Conservation (phyloP, 495 filamentous ascomycete genomes). For the Hamigera avellanea region DNA sequence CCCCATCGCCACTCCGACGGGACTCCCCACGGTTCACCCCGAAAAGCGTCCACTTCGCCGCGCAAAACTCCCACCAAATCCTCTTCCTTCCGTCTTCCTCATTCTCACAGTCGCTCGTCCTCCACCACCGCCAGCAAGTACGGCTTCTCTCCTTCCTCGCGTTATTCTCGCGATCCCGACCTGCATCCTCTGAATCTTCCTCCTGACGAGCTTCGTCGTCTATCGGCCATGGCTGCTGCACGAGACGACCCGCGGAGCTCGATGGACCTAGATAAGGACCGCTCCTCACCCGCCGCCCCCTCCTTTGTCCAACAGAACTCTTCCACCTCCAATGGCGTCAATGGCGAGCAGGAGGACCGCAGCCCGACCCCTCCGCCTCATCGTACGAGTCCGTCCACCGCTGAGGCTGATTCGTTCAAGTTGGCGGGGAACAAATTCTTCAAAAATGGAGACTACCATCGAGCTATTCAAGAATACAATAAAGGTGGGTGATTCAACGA, state of each 20-base stretch:
- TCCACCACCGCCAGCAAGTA: slow-evolving; percentile 15
- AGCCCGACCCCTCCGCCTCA: slow-evolving; percentile 78
- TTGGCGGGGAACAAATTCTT: slow-evolving; percentile 90
- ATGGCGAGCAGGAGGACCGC: slow-evolving; percentile 36
- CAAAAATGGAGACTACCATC: slow-evolving; percentile 76
- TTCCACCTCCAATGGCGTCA: slow-evolving; percentile 33
- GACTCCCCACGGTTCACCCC: slow-evolving; percentile 6
- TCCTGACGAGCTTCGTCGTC: slow-evolving; percentile 69
- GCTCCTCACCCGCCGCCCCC: slow-evolving; percentile 17
- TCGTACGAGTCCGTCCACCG: slow-evolving; percentile 42
- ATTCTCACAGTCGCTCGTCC: slow-evolving; percentile 23
- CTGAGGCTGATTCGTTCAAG: slow-evolving; percentile 84
- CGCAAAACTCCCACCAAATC: slow-evolving; percentile 9
- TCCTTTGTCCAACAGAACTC: slow-evolving; percentile 12
- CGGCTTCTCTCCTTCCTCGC: slow-evolving; percentile 10
- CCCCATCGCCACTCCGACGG: slow-evolving; percentile 14
- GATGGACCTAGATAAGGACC: slow-evolving; percentile 74
- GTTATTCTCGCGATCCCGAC: slow-evolving; percentile 50
- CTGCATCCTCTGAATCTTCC: slow-evolving; percentile 79
- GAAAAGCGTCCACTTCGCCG: slow-evolving; percentile 1
- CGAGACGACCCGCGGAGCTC: slow-evolving; percentile 44
- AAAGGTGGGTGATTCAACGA: slow-evolving; percentile 73
- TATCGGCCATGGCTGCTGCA: slow-evolving; percentile 59
- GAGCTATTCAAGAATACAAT: slow-evolving; percentile 83
- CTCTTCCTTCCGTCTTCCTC: slow-evolving; percentile 5